phyloP scores from a whole-genome alignment of 1,284 basidiomycete genomes.

The Prillingera fragicola region DNA sequence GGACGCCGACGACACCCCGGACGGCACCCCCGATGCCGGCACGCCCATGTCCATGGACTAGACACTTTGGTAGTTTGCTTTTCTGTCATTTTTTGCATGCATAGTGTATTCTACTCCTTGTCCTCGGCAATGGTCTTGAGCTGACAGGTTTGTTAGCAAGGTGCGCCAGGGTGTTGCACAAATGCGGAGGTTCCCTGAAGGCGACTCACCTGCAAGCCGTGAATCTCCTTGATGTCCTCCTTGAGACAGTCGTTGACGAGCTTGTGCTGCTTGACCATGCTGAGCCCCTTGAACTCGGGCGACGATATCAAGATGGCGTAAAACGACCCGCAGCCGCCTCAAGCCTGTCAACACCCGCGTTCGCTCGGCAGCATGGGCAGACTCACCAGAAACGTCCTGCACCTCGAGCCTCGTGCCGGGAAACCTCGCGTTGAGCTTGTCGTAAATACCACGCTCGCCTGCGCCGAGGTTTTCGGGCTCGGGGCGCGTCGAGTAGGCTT shows the following conservation, averaged over 20 bases:
- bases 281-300: slow-evolving; percentile 73
- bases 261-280: slow-evolving; percentile 88
- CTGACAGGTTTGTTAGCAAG: slow-evolving; percentile 16
- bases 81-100: slow-evolving; percentile 11
- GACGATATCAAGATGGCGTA: slow-evolving; percentile 89
- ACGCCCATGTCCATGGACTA: slow-evolving; percentile 19
- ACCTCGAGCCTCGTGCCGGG: slow-evolving; percentile 69
- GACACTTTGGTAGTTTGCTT: neutral
- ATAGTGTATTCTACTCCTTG: slow-evolving; percentile 12
- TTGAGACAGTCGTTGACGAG: slow-evolving; percentile 84
- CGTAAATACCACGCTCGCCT: slow-evolving; percentile 64
- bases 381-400: slow-evolving; percentile 79
- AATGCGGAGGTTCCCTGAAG: neutral
- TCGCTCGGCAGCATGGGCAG: neutral
- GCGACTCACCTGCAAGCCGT: slow-evolving; percentile 78
- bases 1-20: slow-evolving; percentile 8
- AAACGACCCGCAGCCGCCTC: slow-evolving; percentile 93
- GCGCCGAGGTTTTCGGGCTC: slow-evolving; percentile 45
- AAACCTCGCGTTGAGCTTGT: slow-evolving; percentile 69
- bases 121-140: slow-evolving; percentile 41
- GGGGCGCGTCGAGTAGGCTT: slow-evolving; percentile 7
- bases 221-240: slow-evolving; percentile 83
- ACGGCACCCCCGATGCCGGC: slow-evolving; percentile 15
- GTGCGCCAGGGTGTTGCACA: neutral
- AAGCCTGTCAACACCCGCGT: neutral